Conservation (phyloP, 768 basidiomycete genomes). For the Suillus subluteus region DNA sequence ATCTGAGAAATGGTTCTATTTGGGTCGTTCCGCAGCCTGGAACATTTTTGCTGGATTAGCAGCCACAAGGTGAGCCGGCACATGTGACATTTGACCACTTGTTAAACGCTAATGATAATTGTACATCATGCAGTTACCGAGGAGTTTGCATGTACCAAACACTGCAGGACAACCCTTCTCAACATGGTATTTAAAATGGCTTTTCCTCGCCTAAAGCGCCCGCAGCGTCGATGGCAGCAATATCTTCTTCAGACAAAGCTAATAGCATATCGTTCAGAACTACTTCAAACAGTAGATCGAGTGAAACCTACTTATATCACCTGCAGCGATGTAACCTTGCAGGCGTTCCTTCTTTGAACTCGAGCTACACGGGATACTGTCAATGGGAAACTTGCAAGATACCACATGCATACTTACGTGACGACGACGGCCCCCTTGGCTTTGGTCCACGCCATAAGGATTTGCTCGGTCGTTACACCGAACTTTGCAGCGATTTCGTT, state of each 20-base stretch:
- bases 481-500: conserved; percentile 45
- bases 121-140: background rate
- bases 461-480: background rate
- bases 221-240: conserved; percentile 55
- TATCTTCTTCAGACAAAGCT: conserved; percentile 48
- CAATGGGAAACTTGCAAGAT: background rate
- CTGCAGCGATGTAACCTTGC: conserved; percentile 68
- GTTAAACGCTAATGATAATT: background rate
- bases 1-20: conserved; percentile 2
- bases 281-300: background rate
- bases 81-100: background rate
- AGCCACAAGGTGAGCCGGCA: background rate
- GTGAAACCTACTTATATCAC: conserved; percentile 55
- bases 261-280: conserved; percentile 5
- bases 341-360: conserved; percentile 70
- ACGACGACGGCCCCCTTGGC: conserved; percentile 68
- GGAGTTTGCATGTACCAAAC: background rate
- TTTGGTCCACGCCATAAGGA: conserved; percentile 34
- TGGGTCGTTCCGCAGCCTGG: background rate
- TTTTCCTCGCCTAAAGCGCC: conserved; percentile 36
- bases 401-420: conserved; percentile 45
- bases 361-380: conserved; percentile 41
- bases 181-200: background rate
- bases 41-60: background rate
- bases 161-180: background rate